These are phyloP conservation scores for Fusarium sp. DNA, from an alignment of 2,329 filamentous ascomycete species.

Conservation along the genomic window DNA sequence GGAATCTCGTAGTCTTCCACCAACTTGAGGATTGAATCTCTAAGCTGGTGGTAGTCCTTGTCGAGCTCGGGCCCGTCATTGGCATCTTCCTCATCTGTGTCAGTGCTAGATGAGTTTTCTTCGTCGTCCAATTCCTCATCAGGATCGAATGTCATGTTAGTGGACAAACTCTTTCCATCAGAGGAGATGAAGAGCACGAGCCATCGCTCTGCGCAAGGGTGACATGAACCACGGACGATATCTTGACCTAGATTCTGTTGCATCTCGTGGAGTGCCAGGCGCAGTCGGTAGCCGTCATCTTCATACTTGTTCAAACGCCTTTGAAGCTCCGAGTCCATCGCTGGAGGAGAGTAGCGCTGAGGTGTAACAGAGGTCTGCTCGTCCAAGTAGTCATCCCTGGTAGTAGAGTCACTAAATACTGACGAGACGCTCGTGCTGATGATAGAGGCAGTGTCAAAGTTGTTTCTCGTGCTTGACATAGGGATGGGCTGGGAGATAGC, in stretches of 20 bases:
- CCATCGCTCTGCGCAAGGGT: slow-evolving; percentile 87
- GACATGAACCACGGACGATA: slow-evolving; percentile 72
- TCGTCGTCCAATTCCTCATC: slow-evolving; percentile 75
- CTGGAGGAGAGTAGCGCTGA: slow-evolving; percentile 65
- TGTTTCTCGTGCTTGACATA: slow-evolving; percentile 66
- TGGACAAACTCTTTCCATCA: slow-evolving; percentile 75
- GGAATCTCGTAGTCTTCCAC: slow-evolving; percentile 87
- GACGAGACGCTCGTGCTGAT: slow-evolving; percentile 79
- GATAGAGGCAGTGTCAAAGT: slow-evolving; percentile 74
- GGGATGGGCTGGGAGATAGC: slow-evolving; percentile 74
- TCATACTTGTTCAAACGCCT: slow-evolving; percentile 65
- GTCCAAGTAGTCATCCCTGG: slow-evolving; percentile 71
- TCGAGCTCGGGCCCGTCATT: slow-evolving; percentile 72
- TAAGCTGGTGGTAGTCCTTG: slow-evolving; percentile 83
- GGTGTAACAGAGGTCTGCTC: slow-evolving; percentile 62
- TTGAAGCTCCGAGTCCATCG: slow-evolving; percentile 58
- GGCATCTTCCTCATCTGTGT: slow-evolving; percentile 70
- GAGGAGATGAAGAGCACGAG: slow-evolving; percentile 81
- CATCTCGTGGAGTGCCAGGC: slow-evolving; percentile 77
- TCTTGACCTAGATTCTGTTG: slow-evolving; percentile 72
- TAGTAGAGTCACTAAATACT: slow-evolving; percentile 77
- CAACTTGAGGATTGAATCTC: slow-evolving; percentile 82
- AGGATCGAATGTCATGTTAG: slow-evolving; percentile 77
- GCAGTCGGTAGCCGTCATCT: slow-evolving; percentile 73
- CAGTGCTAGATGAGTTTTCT: slow-evolving; percentile 69